Evolutionary conservation across 1,139 yeast species (phyloP), one percentile per base, ranked within the genome.

Genomic region (Spencermartinsiella ligniputridi): DNA sequence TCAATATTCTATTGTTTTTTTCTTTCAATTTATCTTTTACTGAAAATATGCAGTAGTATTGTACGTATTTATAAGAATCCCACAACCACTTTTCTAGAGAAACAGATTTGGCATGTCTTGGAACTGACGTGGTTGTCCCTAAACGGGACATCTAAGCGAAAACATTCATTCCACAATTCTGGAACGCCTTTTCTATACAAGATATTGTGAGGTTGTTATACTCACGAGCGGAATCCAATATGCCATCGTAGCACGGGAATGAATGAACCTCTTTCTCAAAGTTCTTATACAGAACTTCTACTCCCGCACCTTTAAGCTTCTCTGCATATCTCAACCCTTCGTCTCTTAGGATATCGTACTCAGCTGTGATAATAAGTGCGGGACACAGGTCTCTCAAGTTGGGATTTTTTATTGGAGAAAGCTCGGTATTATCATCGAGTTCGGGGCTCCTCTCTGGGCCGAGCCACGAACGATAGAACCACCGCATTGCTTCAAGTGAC

Each of bases 301-400:
- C 54, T n/a, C 63, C 62, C 42, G 55, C 44, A 19, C 54, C 53
- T 35, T 55, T 41, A 33, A 64, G 49, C 41, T 53, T 59, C 24
- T 57, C 50, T n/a, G 66, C 65, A 44, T 64, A 64, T 3, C 54
- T 61, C 40, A 55, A 53, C 11, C 67, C 69, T 43, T 62, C 68
- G 39, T 58, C 64, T 36, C 61, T 50, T 51, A 63, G 47, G 9
- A 63, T 59, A 48, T 64, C 69, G 45, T 57, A 53, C 4, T 62
- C 64, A 3, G 66, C 67, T 18, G 65, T 61, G 25, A 50, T 52
- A 9, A 64, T 50, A 6, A 62, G 49, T 3, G 67, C 61, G 20
- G 60, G 58, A 15, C 67, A 55, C 25, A 61, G 52, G 11, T 42
- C 48, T 12, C 40, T 41, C 41, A 52, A 58, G 41, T 57, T 50